Base-by-base conservation (phyloP, 768 basidiomycete genomes). In the Kondoa malvinella region DNA sequence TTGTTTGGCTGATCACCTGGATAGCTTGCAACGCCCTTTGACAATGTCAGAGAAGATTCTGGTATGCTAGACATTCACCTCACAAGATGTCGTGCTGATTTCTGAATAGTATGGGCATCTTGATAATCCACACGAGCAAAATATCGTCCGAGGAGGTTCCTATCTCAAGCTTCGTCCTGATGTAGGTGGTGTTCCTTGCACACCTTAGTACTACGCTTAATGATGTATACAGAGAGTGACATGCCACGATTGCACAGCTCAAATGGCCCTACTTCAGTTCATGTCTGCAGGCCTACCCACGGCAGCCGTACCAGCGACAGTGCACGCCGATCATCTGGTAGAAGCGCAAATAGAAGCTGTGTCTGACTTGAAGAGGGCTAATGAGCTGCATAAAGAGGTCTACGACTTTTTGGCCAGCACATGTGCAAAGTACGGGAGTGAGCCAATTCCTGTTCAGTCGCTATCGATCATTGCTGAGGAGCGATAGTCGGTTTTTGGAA, bases 181-280 rank as follows among this genome's bases (percentile, higher is more conserved):
- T 80, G 94, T 94, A 76, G 74, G 90, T 84, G 34, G 65, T 29
- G 31, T 56, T 67, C 8, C 74, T 89, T 88, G 86, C 89, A 72
- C 88, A 89, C 65, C 88, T 87, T 67, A 89, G 87, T 80, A 88
- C 89, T 89, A 88, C 21, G 87, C 32, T 56, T 78, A 72, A 70
- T 73, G 64, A n/a, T 57, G 34, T 59, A 65, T 74, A 77, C 79
- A 79, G 78, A 79, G 80, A 71, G 80, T 81, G 67, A 79, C 79
- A 3, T 80, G 79, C 75, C 80, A 80, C 72, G 80, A 80, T 75
- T 79, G 79, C 56, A 81, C 79, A 72, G 79, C 78, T 75, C 77
- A 97, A 89, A 99, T 99, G 95, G 95, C 95, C 25, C 84, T 99
- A 67, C 83, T 99, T 72, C 95, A 99, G 82, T 99, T 99, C 84